Evolutionary conservation across 805 yeast species (phyloP).

Genomic region (Yarrowia deformans): DNA sequence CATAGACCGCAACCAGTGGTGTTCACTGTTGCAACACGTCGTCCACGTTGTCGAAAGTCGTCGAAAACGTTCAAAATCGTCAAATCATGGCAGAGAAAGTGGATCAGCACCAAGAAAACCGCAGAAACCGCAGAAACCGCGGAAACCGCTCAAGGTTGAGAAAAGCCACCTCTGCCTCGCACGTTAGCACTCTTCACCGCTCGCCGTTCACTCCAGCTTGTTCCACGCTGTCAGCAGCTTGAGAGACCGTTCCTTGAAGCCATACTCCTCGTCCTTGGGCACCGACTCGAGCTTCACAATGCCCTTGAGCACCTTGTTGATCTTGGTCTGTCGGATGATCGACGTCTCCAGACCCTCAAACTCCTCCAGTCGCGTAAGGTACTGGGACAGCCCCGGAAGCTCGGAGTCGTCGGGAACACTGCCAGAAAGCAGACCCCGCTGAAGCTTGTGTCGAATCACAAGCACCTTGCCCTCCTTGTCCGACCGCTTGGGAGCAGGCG

Average conservation of each 20-base stretch:
- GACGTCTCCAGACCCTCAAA: conserved; percentile 47
- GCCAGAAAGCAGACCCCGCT: conserved; percentile 41
- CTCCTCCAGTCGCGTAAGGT: conserved; percentile 47
- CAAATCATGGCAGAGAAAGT: background rate
- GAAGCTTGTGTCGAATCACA: conserved; percentile 49
- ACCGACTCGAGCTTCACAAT: conserved; percentile 47
- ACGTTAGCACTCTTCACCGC: background rate
- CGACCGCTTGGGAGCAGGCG: conserved; percentile 25
- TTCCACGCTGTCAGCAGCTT: conserved; percentile 43
- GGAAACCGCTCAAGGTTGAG: background rate
- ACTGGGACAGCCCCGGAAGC: conserved; percentile 45
- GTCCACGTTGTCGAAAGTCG: background rate
- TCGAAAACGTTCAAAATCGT: background rate
- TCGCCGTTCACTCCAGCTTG: conserved; percentile 21
- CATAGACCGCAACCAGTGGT: background rate
- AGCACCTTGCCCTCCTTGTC: conserved; percentile 44
- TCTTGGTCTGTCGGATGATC: conserved; percentile 49
- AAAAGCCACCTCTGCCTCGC: background rate
- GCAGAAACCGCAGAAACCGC: background rate
- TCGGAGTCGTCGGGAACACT: conserved; percentile 44
- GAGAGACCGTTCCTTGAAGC: conserved; percentile 47
- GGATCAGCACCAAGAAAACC: too few species aligned
- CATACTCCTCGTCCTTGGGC: conserved; percentile 48
- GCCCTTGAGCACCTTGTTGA: conserved; percentile 50
- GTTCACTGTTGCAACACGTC: background rate